Conservation (phyloP, 2,329 filamentous ascomycete species). For the Rhynchosporium agropyri region DNA sequence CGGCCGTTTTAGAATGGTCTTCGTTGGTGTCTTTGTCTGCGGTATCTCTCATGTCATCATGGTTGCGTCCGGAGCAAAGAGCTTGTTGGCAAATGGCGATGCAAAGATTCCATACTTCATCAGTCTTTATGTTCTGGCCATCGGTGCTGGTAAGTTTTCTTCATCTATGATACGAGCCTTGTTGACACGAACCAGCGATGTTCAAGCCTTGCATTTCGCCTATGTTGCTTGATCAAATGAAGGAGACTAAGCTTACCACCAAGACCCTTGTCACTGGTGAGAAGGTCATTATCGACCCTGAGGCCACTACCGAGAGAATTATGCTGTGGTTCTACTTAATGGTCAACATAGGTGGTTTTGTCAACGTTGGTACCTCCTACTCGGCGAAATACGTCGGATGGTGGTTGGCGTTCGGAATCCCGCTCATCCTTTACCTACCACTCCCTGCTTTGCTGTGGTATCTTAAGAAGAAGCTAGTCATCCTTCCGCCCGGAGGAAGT, state of each 20-base stretch:
- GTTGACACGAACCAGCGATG: slow-evolving; percentile 63
- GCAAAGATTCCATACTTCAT: slow-evolving; percentile 53
- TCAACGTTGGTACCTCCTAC: slow-evolving; percentile 49
- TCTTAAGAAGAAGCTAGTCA: slow-evolving; percentile 47
- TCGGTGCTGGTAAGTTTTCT: slow-evolving; percentile 44
- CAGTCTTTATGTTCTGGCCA: slow-evolving; percentile 36
- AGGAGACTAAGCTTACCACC: slow-evolving; percentile 46
- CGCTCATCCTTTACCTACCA: slow-evolving; percentile 62
- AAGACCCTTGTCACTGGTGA: slow-evolving; percentile 55
- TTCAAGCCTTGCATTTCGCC: slow-evolving; percentile 73
- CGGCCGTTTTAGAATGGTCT: slow-evolving; percentile 67
- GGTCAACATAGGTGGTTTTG: slow-evolving; percentile 65
- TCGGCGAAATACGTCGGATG: slow-evolving; percentile 53
- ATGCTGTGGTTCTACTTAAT: slow-evolving; percentile 63
- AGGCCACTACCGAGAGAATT: slow-evolving; percentile 55
- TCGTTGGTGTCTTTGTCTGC: slow-evolving; percentile 50
- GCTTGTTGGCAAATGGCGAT: slow-evolving; percentile 61
- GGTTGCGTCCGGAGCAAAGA: slow-evolving; percentile 62
- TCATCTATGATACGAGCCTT: slow-evolving; percentile 54
- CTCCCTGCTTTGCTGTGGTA: slow-evolving; percentile 55
- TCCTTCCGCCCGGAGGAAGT: slow-evolving; percentile 51
- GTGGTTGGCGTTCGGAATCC: slow-evolving; percentile 51
- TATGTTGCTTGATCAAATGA: slow-evolving; percentile 61
- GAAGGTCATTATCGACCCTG: slow-evolving; percentile 62
- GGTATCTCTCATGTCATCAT: slow-evolving; percentile 65